These are phyloP conservation scores for Maudiozyma bulderi DNA, from an alignment of 805 yeast species.

Conservation along the genomic window DNA sequence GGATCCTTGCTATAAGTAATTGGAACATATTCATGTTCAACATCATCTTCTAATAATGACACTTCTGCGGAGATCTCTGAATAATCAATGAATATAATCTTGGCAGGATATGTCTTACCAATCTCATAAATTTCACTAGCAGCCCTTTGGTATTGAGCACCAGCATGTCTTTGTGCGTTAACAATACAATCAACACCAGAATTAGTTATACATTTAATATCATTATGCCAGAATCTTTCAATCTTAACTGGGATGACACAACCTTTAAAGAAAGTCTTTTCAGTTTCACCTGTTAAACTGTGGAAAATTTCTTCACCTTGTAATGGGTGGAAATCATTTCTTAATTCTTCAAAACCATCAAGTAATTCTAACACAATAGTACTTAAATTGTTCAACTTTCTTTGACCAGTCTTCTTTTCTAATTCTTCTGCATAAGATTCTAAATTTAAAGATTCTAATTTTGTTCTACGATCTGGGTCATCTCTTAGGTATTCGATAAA, in stretches of 20 bases:
- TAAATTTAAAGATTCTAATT: constrained; percentile 76
- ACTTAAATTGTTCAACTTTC: constrained; percentile 27
- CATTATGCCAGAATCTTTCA: constrained; percentile 34
- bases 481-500: constrained; percentile 44
- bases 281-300: constrained; percentile 80
- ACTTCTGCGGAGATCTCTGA: constrained; percentile 66
- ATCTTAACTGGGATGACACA: constrained; percentile 71
- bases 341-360: constrained; percentile 77
- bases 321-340: constrained; percentile 60
- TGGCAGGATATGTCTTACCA: constrained; percentile 85
- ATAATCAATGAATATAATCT: constrained; percentile 59
- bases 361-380: constrained; percentile 56
- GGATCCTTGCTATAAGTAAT: constrained; percentile 39
- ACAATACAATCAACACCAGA: constrained; percentile 57
- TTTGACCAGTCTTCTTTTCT: constrained; percentile 39
- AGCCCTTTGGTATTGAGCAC: constrained; percentile 38
- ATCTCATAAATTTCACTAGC: constrained; percentile 37
- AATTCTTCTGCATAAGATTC: constrained; percentile 90
- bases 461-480: constrained; percentile 63
- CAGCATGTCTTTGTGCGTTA: constrained; percentile 37
- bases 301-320: constrained; percentile 70
- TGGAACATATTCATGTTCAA: constrained; percentile 40
- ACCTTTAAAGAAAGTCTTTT: constrained; percentile 57
- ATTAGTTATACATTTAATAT: constrained; percentile 39
- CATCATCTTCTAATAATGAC: constrained; percentile 58